Base-by-base conservation (phyloP, 2,329 filamentous ascomycete genomes). In the Hypoxylon sp. region DNA sequence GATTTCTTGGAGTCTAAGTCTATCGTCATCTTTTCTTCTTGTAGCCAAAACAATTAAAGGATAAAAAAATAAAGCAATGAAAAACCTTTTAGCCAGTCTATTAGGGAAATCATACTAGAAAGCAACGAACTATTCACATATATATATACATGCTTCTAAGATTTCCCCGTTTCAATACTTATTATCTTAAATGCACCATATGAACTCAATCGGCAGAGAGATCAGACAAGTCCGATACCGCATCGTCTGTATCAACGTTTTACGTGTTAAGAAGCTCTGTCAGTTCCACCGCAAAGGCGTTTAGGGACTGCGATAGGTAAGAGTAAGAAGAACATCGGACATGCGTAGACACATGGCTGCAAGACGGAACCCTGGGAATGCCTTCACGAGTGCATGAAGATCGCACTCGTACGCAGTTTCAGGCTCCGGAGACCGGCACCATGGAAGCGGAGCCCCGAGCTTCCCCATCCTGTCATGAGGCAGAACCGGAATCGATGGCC, bases 401-500 rank as follows among this genome's bases (percentile, higher is more conserved):
- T 56, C 62, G 54, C 15, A 43, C 7, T n/a, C 22, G 51, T 20
- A 41, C 37, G 3, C 4, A 26, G 7, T 4, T 19, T 20, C 6
- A 6, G 17, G 37, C 48, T 61, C 52, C 61, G 55, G 53, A 34
- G 56, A 64, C 56, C 44, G 56, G 59, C 59, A 63, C 56, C n/a
- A n/a, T 39, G 60, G 32, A 41, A 61, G 52, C 60, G 64, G 64
- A 56, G 60, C 34, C 20, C 60, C 49, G 64, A 61, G 53, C 26
- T 56, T 47, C 50, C 56, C 52, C 60, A 50, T 19, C 64, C 54
- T 61, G 56, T 56, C 64, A 67, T 26, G 47, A 37, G 11, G 20
- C 53, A 44, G 54, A 34, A 26, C 15, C 44, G 37, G 24, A 50
- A 32, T 41, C 26, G 53, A 47, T 61, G 48, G 24, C 24, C 54